Base-by-base conservation (phyloP, 768 basidiomycete species). In the Tubosaeta brunneosetosa region DNA sequence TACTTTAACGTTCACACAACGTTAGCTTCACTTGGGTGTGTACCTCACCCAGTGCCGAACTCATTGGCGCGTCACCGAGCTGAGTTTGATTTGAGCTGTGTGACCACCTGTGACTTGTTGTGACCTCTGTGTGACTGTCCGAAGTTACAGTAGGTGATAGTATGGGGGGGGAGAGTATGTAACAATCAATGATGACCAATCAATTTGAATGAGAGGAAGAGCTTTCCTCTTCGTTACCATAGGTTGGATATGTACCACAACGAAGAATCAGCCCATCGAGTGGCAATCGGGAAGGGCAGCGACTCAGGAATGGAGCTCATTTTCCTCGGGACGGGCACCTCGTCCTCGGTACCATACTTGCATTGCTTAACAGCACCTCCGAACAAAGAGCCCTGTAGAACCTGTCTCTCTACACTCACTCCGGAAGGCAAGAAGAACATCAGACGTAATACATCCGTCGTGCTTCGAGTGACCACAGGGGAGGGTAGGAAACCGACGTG, bases 291-390 rank as follows among this genome's bases (percentile, higher is more conserved):
- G 55, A 38, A 43, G n/a, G 13, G 27, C 43, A 8, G 25, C 27
- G 32, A 42, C n/a, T 29, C 22, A 31, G 55, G 57, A 25, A 68
- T 77, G 49, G 88, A 92, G 65, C 70, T 91, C 58, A 83, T 93
- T 52, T 88, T 92, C 66, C 80, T 91, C 29, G 91, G 91, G 48
- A 93, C 89, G 34, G 91, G 89, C 47, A 86, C 85, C 27, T 91
- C 90, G 9, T 81, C 82, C 27, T 82, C 83, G 55, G 55, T 93
- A 13, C 91, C 90, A 14, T 73, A 80, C 44, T 64, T 85, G 46
- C 77, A 77, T 56, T 97, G 93, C 68, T 71, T 97, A 53, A 94
- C 93, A 1, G 78, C 80, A 34, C 80, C 82, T 10, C 76, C 82
- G 13, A 73, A 71, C 10, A 72, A 62, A 11, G 68, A 69, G 31